These are phyloP conservation scores for Mycocentrospora acerina DNA, from an alignment of 2,329 filamentous ascomycete genomes.

Conservation along the genomic window DNA sequence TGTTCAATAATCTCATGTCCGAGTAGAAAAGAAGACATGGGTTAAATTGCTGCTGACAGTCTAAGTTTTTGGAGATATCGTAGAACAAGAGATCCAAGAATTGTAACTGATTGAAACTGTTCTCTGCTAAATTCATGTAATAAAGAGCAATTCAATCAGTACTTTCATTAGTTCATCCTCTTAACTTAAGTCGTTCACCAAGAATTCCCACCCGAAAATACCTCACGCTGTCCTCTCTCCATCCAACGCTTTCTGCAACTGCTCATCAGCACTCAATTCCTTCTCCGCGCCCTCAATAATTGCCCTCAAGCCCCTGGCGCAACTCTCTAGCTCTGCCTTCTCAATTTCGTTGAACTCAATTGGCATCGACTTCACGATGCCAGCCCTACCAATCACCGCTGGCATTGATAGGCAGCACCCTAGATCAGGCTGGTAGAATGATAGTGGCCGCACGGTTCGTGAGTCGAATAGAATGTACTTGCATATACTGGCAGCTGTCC, in stretches of 20 bases:
- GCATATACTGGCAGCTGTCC: conserved; percentile 52
- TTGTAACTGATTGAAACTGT: no score
- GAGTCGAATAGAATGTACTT: conserved; percentile 54
- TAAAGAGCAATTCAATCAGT: no score
- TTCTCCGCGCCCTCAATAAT: conserved; percentile 43
- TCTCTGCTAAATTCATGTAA: no score
- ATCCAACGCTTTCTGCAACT: conserved; percentile 28
- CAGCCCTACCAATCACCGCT: conserved; percentile 51
- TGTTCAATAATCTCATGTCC: no score
- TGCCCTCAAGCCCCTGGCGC: conserved; percentile 38
- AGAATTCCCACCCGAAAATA: no score
- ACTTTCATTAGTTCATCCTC: no score
- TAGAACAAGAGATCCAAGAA: no score
- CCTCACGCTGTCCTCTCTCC: conserved; percentile 6
- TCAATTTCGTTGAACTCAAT: conserved; percentile 39
- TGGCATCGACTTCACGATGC: conserved; percentile 46
- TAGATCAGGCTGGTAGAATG: conserved; percentile 51
- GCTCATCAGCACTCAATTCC: conserved; percentile 30
- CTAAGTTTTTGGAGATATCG: no score
- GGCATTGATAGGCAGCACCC: conserved; percentile 55
- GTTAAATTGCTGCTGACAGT: no score
- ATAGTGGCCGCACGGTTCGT: conserved; percentile 50
- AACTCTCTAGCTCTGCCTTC: conserved; percentile 33
- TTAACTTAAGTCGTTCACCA: no score
- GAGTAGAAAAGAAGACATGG: no score